Conservation (phyloP, 164 flowering plant species). For the Aristolochia contorta region DNA sequence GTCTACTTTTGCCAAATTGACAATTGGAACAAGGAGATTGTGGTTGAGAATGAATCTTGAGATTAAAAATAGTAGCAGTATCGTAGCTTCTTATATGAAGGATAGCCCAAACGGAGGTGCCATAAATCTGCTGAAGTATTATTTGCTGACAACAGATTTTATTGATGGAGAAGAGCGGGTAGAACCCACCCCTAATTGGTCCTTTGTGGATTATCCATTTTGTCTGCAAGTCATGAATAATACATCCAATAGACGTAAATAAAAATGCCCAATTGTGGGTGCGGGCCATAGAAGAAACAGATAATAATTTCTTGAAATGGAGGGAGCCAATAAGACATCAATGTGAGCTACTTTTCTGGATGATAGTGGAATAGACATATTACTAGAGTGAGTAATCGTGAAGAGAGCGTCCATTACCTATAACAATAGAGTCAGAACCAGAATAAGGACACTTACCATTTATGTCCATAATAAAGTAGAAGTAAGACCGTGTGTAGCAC, state of each 20-base stretch:
- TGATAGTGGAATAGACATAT: neutral
- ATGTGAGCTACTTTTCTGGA: neutral
- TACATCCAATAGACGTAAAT: neutral
- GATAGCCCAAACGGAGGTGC: neutral
- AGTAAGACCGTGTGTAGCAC: neutral
- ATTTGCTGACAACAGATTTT: neutral
- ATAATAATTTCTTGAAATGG: neutral
- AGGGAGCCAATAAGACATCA: neutral
- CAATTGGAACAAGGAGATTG: neutral
- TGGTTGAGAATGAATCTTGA: neutral
- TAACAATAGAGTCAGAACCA: neutral
- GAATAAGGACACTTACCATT: too few relatives aligned
- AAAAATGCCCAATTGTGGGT: neutral
- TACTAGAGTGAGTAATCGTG: neutral
- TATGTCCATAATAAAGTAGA: too few relatives aligned
- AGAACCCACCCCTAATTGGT: neutral
- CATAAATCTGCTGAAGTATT: neutral
- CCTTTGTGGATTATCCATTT: neutral
- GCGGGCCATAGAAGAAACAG: neutral
- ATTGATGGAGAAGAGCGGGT: neutral
- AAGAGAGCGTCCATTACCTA: neutral
- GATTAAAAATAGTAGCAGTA: neutral
- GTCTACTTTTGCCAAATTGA: too few relatives aligned
- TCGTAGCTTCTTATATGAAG: neutral
- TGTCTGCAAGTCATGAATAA: neutral